Conservation (phyloP, 2,329 filamentous ascomycete genomes). For the Aotearoamyces nothofagi region DNA sequence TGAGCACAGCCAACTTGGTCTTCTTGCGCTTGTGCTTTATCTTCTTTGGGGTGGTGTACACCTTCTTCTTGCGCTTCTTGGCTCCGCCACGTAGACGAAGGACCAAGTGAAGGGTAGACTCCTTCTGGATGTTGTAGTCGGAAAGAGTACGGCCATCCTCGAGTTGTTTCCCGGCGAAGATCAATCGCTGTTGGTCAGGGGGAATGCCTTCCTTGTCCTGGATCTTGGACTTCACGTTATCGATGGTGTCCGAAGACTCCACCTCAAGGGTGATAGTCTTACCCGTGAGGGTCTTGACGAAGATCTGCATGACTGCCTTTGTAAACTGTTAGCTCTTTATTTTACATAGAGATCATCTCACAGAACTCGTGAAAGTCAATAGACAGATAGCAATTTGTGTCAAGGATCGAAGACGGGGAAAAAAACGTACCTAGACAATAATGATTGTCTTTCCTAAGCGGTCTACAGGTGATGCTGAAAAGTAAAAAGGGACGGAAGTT, state of each 20-base stretch:
- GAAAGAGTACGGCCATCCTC: conserved; percentile 97
- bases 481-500: too few species aligned
- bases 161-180: conserved; percentile 99
- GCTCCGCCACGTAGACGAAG: conserved; percentile 95
- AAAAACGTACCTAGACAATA: conserved; percentile 17
- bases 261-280: conserved; percentile 99
- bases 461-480: too few species aligned
- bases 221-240: conserved; percentile 99
- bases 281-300: conserved; percentile 83
- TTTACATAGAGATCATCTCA: too few species aligned
- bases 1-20: conserved; percentile 99
- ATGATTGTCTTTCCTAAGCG: conserved; percentile 19
- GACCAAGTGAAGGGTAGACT: conserved; percentile 95
- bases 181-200: conserved; percentile 97
- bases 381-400: too few species aligned
- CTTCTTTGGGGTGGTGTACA: conserved; percentile 99
- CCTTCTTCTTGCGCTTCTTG: conserved; percentile 99
- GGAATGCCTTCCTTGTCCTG: conserved; percentile 99
- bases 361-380: not conserved
- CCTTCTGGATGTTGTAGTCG: conserved; percentile 99
- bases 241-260: conserved; percentile 98
- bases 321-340: too few species aligned
- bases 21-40: conserved; percentile 99
- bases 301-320: conserved; percentile 56
- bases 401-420: too few species aligned